Conservation (phyloP, 108 stramenopile genomes). For the Fragilariopsis cylindrus region DNA sequence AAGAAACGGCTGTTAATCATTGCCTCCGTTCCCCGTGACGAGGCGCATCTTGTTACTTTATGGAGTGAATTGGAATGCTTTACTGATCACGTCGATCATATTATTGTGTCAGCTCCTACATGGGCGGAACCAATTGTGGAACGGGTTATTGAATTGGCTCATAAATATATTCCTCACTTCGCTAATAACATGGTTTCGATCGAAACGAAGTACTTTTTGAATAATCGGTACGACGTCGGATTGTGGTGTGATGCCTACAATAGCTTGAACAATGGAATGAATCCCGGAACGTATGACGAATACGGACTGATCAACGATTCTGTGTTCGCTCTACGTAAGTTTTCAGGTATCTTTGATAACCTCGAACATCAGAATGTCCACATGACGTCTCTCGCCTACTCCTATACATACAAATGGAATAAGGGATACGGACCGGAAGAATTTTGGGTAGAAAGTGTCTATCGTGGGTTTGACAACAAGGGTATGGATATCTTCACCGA, state of each 20-base stretch:
- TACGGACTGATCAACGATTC: slow-evolving; percentile 26
- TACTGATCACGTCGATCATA: slow-evolving; percentile 10
- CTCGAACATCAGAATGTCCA: slow-evolving; percentile 1
- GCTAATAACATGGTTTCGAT: background rate
- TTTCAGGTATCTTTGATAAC: slow-evolving; percentile 22
- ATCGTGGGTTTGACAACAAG: background rate
- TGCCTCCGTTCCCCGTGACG: slow-evolving; percentile 24
- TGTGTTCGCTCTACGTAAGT: slow-evolving; percentile 16
- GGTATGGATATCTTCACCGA: background rate
- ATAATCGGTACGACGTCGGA: slow-evolving; percentile 42
- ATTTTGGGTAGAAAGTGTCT: slow-evolving; percentile 17
- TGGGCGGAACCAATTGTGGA: slow-evolving; percentile 17
- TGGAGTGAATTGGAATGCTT: slow-evolving; percentile 43
- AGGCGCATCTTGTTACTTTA: slow-evolving; percentile 17
- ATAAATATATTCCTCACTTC: slow-evolving; percentile 1
- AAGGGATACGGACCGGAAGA: background rate
- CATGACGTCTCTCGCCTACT: background rate
- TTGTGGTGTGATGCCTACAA: slow-evolving; percentile 42
- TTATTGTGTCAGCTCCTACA: slow-evolving; percentile 18
- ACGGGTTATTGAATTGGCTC: background rate
- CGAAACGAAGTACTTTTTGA: slow-evolving; percentile 5
- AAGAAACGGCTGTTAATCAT: slow-evolving; percentile 24
- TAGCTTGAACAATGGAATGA: background rate
- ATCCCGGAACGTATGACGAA: background rate
- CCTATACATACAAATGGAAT: background rate